Base-by-base conservation (phyloP, 1,139 yeast species). In the Geotrichum histeridarum region DNA sequence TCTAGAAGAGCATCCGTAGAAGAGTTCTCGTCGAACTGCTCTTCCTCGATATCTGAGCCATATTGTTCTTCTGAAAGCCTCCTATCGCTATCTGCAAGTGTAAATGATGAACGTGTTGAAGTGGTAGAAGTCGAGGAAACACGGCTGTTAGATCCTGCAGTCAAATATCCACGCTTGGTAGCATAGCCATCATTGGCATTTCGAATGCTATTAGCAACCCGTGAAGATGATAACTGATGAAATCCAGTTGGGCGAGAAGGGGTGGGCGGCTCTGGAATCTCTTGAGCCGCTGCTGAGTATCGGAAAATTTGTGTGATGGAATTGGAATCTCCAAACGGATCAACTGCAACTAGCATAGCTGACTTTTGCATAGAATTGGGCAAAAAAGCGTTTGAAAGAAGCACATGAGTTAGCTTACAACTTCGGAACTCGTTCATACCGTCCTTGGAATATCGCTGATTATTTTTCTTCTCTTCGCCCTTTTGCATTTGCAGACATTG, bases 301-400 rank as follows among this genome's bases (percentile, higher is more conserved):
- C 75, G 61, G 51, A 76, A 64, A 22, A 76, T 73, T 59, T 75
- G 78, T n/a, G 80, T 67, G 42, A 82, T 79, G 8, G 82, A 78
- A 12, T 84, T 83, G 31, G 82, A 81, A 53, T 69, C 71, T 27
- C 85, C 86, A 59, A 77, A 79, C 0, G 88, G 86, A 63, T 85
- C 90, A 53, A 84, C 71, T 48, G 84, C 85, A 41, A 84, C 78
- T 31, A 84, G 61, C 42, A 70, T 60, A 1, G 60, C 62, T 2
- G 68, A 59, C 39, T 60, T 60, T 48, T 65, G 55, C 69, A 70
- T 55, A 46, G 71, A 66, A 18, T 63, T 58, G 43, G 67, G 65
- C 31, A 71, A 72, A 47, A 75, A 73, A 48, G 74, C 72, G 60
- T 78, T 80, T 38, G 77, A 69, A 42, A 79, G 68, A 3, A 79